A percentile compares a stretch with the other conserved stretches of the same genome.
These are phyloP conservation scores for Bacterosira constricta DNA, from an alignment of 108 stramenopile species.

Conservation along the genomic window DNA sequence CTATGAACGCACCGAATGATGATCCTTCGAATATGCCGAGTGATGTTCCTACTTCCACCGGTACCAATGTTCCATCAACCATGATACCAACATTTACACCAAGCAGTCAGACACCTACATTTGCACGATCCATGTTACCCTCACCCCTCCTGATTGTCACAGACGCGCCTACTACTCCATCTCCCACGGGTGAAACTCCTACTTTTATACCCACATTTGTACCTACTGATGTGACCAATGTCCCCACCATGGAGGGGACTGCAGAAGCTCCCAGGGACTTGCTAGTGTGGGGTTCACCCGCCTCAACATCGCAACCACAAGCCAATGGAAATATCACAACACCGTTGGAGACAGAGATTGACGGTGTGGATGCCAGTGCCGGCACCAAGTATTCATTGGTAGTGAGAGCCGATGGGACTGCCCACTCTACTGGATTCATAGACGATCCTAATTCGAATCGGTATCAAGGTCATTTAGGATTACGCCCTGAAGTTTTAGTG, in stretches of 20 bases:
- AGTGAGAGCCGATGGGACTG: slow-evolving; percentile 22
- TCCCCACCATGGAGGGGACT: slow-evolving; percentile 22
- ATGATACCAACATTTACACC: neutral
- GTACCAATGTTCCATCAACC: neutral
- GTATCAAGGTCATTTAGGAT: slow-evolving; percentile 42
- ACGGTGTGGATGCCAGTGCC: slow-evolving; percentile 27
- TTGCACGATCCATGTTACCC: neutral
- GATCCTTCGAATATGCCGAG: neutral
- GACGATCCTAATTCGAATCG: slow-evolving; percentile 8
- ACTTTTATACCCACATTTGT: slow-evolving; percentile 7
- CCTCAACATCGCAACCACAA: slow-evolving; percentile 23
- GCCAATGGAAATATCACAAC: slow-evolving; percentile 4
- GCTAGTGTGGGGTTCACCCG: slow-evolving; percentile 38
- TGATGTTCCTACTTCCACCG: neutral
- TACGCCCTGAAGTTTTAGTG: slow-evolving; percentile 23
- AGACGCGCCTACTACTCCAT: neutral
- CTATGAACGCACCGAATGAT: neutral
- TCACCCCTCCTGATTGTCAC: no score
- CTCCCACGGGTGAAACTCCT: no score
- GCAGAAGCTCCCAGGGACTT: slow-evolving; percentile 24
- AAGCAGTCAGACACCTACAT: no score
- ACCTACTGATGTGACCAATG: slow-evolving; percentile 3
- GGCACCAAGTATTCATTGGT: slow-evolving; percentile 44
- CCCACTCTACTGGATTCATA: slow-evolving; percentile 29
- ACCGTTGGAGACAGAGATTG: slow-evolving; percentile 5